phyloP scores from a whole-genome alignment of 306 rosid genomes.

The Prosopis cineraria region DNA sequence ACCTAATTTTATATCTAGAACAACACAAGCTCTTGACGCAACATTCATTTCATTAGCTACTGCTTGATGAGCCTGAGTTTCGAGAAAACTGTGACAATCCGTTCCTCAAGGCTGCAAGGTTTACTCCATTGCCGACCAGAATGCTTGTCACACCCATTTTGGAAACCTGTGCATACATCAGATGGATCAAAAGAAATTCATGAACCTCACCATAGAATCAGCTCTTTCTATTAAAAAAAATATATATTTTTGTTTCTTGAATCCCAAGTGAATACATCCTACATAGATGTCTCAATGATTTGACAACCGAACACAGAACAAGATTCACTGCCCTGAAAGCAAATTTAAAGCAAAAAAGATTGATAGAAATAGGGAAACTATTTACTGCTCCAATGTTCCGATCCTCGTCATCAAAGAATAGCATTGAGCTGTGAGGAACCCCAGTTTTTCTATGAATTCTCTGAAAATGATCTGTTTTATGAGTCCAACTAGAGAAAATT shows the following conservation, averaged over 20 bases:
- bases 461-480: conserved; percentile 39
- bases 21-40: background rate
- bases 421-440: conserved; percentile 32
- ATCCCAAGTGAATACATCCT: background rate
- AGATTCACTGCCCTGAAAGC: background rate
- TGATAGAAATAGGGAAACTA: background rate
- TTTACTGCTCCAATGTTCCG: conserved; percentile 35
- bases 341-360: background rate
- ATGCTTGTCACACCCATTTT: conserved; percentile 41
- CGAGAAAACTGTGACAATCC: conserved; percentile 32
- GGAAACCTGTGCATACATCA: conserved; percentile 16
- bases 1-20: background rate
- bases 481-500: conserved; percentile 36
- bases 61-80: conserved; percentile 24
- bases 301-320: background rate
- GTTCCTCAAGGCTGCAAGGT: conserved; percentile 32
- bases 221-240: background rate
- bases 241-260: background rate
- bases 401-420: conserved; percentile 42
- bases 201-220: background rate
- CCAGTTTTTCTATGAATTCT: conserved; percentile 34
- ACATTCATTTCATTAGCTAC: background rate
- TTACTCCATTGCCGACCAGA: conserved; percentile 32
- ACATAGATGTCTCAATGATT: background rate
- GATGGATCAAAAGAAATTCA: background rate